These are phyloP conservation scores for Thraustochytrium sp. DNA, from an alignment of 352 stramenopile species.

Conservation along the genomic window DNA sequence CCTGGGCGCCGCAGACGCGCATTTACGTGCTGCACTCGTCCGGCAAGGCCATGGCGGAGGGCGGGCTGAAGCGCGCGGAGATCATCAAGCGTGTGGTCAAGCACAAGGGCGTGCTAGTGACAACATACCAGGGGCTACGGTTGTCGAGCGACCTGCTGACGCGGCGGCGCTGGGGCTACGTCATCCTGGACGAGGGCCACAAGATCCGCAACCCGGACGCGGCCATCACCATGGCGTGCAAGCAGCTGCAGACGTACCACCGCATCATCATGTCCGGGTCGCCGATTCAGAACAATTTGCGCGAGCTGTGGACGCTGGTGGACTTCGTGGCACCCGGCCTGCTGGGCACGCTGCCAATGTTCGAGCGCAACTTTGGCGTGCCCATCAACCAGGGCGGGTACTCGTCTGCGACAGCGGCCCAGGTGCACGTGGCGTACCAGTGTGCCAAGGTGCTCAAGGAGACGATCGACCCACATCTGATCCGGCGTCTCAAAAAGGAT, in stretches of 20 bases:
- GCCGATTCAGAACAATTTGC: conserved; percentile 87
- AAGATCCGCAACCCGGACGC: conserved; percentile 96
- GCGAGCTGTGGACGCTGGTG: conserved; percentile 96
- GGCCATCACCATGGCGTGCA: conserved; percentile 89
- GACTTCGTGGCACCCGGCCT: conserved; percentile 97
- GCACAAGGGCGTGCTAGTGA: conserved; percentile 76
- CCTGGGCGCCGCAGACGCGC: conserved; percentile 78
- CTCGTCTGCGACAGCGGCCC: conserved; percentile 78
- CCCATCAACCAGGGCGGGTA: conserved; percentile 91
- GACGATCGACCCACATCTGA: conserved; percentile 91
- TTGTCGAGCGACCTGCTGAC: conserved; percentile 79
- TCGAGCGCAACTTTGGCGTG: conserved; percentile 93
- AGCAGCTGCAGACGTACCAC: conserved; percentile 71
- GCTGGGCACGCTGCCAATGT: conserved; percentile 91
- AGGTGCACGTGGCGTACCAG: conserved; percentile 92
- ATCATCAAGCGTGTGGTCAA: conserved; percentile 4
- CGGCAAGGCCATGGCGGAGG: conserved; percentile 47
- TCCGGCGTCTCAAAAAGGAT: conserved; percentile 70
- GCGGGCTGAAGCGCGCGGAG: background rate
- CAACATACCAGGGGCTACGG: conserved; percentile 92
- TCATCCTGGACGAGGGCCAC: conserved; percentile 97
- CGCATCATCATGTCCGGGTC: conserved; percentile 55
- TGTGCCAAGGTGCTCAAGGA: conserved; percentile 90
- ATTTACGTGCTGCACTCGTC: conserved; percentile 80
- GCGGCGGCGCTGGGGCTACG: conserved; percentile 88